Evolutionary conservation across 768 basidiomycete genomes (phyloP).

Genomic region (Termitomyces eurrhizus): DNA sequence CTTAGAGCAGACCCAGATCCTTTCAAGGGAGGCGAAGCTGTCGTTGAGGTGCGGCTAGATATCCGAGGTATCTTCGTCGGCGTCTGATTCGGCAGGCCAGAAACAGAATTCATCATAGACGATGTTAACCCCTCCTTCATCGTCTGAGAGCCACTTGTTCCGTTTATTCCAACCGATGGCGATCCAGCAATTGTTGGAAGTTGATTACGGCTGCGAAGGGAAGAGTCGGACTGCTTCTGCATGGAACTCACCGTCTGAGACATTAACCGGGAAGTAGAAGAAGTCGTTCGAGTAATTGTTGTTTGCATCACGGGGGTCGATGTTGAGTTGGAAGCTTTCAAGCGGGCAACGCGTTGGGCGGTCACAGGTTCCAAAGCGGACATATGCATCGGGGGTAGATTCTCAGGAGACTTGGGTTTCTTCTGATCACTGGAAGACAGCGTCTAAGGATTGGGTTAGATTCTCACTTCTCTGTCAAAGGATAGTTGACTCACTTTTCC

Average conservation of each 20-base stretch:
- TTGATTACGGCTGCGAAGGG: slow-evolving; percentile 69
- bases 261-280: slow-evolving; percentile 58
- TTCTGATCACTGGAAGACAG: slow-evolving; percentile 79
- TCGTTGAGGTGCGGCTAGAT: slow-evolving; percentile 77
- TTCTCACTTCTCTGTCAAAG: slow-evolving; percentile 1
- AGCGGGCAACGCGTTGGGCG: slow-evolving; percentile 78
- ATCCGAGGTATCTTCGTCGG: slow-evolving; percentile 94
- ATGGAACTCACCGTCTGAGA: slow-evolving; percentile 82
- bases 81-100: slow-evolving; percentile 68
- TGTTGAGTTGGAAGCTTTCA: slow-evolving; percentile 55
- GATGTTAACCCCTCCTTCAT: slow-evolving; percentile 50
- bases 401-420: slow-evolving; percentile 64
- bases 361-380: slow-evolving; percentile 78
- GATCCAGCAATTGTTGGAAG: slow-evolving; percentile 93
- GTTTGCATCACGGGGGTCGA: slow-evolving; percentile 38
- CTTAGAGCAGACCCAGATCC: slow-evolving; percentile 45
- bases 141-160: slow-evolving; percentile 40
- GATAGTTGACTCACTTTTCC: slow-evolving; percentile 66
- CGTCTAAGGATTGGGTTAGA: slow-evolving; percentile 47
- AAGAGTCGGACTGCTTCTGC: slow-evolving; percentile 84
- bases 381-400: slow-evolving; percentile 89
- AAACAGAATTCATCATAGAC: slow-evolving; percentile 47
- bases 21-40: slow-evolving; percentile 67
- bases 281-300: slow-evolving; percentile 29
- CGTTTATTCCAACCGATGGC: slow-evolving; percentile 74